These are phyloP conservation scores for Beauveria australis DNA, from an alignment of 2,329 filamentous ascomycete genomes.

Conservation along the genomic window DNA sequence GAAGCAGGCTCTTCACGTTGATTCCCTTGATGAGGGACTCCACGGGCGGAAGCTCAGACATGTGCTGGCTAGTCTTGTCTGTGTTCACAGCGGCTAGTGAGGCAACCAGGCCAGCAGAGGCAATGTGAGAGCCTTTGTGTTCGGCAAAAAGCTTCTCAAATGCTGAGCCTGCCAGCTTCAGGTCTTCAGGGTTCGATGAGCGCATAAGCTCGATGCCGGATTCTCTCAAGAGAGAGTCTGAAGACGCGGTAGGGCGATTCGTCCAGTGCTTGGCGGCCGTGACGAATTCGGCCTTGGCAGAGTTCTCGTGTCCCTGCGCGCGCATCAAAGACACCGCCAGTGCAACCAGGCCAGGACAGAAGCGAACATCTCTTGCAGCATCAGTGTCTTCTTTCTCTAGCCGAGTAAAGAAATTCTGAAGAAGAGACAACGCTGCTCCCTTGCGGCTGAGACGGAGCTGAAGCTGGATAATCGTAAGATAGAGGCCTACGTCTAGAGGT, in stretches of 20 bases:
- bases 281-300: conserved; percentile 64
- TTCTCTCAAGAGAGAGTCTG: conserved; percentile 65
- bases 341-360: conserved; percentile 76
- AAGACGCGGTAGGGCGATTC: conserved; percentile 36
- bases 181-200: conserved; percentile 61
- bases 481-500: conserved; percentile 71
- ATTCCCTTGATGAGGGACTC: conserved; percentile 52
- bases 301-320: conserved; percentile 61
- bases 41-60: conserved; percentile 52
- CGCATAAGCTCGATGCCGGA: conserved; percentile 77
- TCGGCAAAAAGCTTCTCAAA: conserved; percentile 64
- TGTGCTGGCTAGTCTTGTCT: conserved; percentile 44
- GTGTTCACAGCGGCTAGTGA: conserved; percentile 60
- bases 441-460: conserved; percentile 66
- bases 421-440: conserved; percentile 62
- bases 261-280: conserved; percentile 80
- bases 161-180: conserved; percentile 64
- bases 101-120: conserved; percentile 78
- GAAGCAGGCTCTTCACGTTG: conserved; percentile 54
- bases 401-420: conserved; percentile 67
- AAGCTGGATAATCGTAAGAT: conserved; percentile 73
- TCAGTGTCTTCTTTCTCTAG: conserved; percentile 54
- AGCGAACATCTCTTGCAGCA: conserved; percentile 61
- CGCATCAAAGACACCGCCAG: conserved; percentile 73
- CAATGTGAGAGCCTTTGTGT: conserved; percentile 58